These are phyloP conservation scores for Avicennia marina DNA, from an alignment of 257 asterid species.

Conservation along the genomic window DNA sequence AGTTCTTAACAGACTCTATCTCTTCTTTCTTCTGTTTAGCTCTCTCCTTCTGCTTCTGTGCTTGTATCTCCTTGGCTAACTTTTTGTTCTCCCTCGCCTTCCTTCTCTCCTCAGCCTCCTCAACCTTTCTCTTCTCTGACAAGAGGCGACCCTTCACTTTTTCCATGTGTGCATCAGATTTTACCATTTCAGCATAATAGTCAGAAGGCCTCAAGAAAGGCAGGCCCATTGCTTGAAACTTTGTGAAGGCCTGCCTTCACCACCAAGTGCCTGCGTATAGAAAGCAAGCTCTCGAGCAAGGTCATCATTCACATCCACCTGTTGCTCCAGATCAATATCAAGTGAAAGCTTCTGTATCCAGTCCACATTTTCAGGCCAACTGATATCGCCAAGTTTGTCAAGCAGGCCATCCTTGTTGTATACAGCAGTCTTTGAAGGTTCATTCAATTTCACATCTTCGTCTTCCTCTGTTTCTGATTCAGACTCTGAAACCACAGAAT, in stretches of 20 bases:
- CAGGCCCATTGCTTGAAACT: slow-evolving; percentile 52
- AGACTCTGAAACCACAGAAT: slow-evolving; percentile 49
- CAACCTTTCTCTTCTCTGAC: slow-evolving; percentile 68
- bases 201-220: slow-evolving; percentile 82
- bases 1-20: slow-evolving; percentile 83
- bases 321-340: slow-evolving; percentile 54
- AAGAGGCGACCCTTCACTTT: slow-evolving; percentile 80
- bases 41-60: slow-evolving; percentile 71
- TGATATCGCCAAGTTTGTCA: slow-evolving; percentile 70
- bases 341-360: slow-evolving; percentile 76
- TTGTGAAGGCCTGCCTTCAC: slow-evolving; percentile 52
- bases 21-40: slow-evolving; percentile 86
- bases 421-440: slow-evolving; percentile 74
- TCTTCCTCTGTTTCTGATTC: slow-evolving; percentile 48
- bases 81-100: slow-evolving; percentile 87
- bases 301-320: slow-evolving; percentile 80
- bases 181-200: slow-evolving; percentile 93
- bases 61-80: slow-evolving; percentile 78
- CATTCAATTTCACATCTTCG: slow-evolving; percentile 47
- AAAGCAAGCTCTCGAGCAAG: slow-evolving; percentile 75
- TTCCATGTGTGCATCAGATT: slow-evolving; percentile 85
- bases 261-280: slow-evolving; percentile 81
- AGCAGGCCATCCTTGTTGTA: slow-evolving; percentile 62
- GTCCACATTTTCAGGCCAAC: slow-evolving; percentile 65
- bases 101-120: slow-evolving; percentile 89